A percentile compares a stretch with the other conserved stretches of the same genome.
phyloP scores from a whole-genome alignment of 306 rosid species.

The Vicia sativa region DNA sequence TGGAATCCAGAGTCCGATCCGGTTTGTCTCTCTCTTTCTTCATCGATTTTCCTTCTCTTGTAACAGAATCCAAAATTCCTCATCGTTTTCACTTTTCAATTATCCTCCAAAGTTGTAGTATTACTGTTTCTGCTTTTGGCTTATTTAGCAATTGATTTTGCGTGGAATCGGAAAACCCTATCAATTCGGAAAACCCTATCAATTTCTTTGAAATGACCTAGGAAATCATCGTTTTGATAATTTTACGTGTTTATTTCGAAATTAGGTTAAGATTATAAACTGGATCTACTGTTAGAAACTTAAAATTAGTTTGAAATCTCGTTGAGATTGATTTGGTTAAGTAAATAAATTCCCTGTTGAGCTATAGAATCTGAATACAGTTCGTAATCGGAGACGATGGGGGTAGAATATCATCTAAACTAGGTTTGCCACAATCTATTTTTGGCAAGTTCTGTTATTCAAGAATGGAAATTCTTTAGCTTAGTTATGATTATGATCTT shows the following conservation, averaged over 20 bases:
- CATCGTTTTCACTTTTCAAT: conserved; percentile 1
- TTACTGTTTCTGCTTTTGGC: conserved; percentile 39
- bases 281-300: conserved; percentile 44
- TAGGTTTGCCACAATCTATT: neutral
- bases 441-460: conserved; percentile 6
- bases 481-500: neutral
- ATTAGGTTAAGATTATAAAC: conserved; percentile 31
- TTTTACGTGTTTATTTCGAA: conserved; percentile 6
- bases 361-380: neutral
- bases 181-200: too few species aligned
- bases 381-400: conserved; percentile 2
- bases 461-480: neutral
- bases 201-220: neutral
- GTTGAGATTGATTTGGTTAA: conserved; percentile 5
- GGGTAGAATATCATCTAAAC: neutral
- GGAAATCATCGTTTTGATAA: neutral
- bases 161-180: neutral
- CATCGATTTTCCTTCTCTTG: neutral
- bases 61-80: neutral
- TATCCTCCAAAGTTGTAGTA: neutral
- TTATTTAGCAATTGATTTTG: conserved; percentile 1
- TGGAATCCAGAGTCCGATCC: conserved; percentile 82
- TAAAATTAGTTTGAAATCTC: conserved; percentile 4
- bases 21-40: conserved; percentile 51
- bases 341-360: neutral